Percentiles rank a stretch among this genome's conserved stretches.
These are phyloP conservation scores for Tolypocladium endophyticum DNA, from an alignment of 2,329 filamentous ascomycete species.

Conservation along the genomic window DNA sequence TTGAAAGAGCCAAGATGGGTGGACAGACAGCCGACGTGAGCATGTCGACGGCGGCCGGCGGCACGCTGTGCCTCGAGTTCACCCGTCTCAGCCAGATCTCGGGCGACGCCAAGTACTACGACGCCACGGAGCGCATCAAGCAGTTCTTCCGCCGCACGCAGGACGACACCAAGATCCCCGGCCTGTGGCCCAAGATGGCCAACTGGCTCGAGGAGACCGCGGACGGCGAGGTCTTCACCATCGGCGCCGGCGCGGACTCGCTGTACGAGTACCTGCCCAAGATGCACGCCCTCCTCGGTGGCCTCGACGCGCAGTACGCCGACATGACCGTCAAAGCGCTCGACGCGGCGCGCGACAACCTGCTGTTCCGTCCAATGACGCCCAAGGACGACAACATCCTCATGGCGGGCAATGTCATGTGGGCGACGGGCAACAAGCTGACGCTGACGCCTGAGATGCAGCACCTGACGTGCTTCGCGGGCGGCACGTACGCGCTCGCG, in stretches of 20 bases:
- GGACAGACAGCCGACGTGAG: constrained; percentile 21
- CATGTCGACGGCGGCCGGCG: constrained; percentile 37
- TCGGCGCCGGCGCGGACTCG: constrained; percentile 36
- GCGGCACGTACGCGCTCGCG: constrained; percentile 59
- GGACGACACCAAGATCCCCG: constrained; percentile 55
- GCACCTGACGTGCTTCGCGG: constrained; percentile 61
- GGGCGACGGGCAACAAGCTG: constrained; percentile 11
- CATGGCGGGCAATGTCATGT: constrained; percentile 35
- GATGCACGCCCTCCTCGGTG: constrained; percentile 53
- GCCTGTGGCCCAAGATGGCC: constrained; percentile 59
- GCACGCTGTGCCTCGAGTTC: constrained; percentile 64
- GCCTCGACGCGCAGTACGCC: constrained; percentile 50
- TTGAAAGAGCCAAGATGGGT: constrained; percentile 25
- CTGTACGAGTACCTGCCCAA: constrained; percentile 52
- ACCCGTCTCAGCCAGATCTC: constrained; percentile 66
- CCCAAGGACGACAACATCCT: constrained; percentile 49
- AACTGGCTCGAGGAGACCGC: constrained; percentile 47
- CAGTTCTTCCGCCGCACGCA: constrained; percentile 55
- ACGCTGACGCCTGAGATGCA: constrained; percentile 28
- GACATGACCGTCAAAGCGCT: constrained; percentile 55
- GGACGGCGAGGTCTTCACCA: constrained; percentile 26
- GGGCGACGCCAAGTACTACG: constrained; percentile 62
- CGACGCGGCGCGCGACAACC: constrained; percentile 46
- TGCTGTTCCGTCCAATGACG: constrained; percentile 61
- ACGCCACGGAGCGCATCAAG: constrained; percentile 65